These are phyloP conservation scores for Globisporangium carolinianum DNA, from an alignment of 352 stramenopile species.

Conservation along the genomic window DNA sequence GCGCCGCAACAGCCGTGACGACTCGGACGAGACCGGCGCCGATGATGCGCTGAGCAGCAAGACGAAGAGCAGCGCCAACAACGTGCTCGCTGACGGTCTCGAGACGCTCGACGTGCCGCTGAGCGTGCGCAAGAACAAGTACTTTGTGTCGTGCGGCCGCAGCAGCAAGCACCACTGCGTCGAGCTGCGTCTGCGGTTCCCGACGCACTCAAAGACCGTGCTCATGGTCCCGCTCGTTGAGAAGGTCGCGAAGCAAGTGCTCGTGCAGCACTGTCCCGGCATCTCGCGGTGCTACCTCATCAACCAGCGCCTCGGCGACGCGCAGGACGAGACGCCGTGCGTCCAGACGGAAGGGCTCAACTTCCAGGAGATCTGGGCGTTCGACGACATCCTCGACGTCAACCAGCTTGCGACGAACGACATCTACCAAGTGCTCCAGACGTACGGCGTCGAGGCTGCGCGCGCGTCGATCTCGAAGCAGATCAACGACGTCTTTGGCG, in stretches of 20 bases:
- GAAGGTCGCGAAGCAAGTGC: slow-evolving; percentile 76
- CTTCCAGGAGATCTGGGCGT: slow-evolving; percentile 97
- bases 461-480: slow-evolving; percentile 97
- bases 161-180: slow-evolving; percentile 80
- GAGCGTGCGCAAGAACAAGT: slow-evolving; percentile 81
- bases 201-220: slow-evolving; percentile 84
- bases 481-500: slow-evolving; percentile 98
- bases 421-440: slow-evolving; percentile 94
- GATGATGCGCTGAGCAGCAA: slow-evolving; percentile 1
- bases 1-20: slow-evolving; percentile 8
- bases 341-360: slow-evolving; percentile 96
- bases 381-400: slow-evolving; percentile 90
- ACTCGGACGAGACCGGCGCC: slow-evolving; percentile 29
- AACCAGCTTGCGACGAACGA: slow-evolving; percentile 97
- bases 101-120: slow-evolving; percentile 67
- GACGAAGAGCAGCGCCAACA: slow-evolving; percentile 26
- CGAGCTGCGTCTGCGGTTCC: slow-evolving; percentile 83
- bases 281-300: slow-evolving; percentile 88
- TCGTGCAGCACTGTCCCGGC: slow-evolving; percentile 83
- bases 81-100: slow-evolving; percentile 41
- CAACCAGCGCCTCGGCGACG: slow-evolving; percentile 77
- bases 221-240: slow-evolving; percentile 88
- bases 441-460: slow-evolving; percentile 98
- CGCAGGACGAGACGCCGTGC: slow-evolving; percentile 76
- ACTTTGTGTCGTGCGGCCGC: slow-evolving; percentile 76